These are phyloP conservation scores for Gracilaria vermiculophylla DNA, from an alignment of 23 red algal species.

Conservation along the genomic window DNA sequence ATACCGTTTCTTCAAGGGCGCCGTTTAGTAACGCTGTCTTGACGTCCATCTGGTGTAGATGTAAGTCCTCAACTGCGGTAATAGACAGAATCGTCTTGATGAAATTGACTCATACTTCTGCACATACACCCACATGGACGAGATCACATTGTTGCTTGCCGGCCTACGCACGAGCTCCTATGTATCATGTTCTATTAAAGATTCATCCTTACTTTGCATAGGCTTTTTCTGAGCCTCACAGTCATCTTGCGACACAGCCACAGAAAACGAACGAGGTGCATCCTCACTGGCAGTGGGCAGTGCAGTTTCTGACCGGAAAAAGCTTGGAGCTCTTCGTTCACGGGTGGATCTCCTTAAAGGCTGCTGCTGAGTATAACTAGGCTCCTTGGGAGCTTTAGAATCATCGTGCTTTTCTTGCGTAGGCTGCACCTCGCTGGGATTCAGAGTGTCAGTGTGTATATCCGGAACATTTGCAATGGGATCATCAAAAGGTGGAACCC, in stretches of 20 bases:
- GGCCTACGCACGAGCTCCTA: not conserved
- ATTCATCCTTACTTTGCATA: not conserved
- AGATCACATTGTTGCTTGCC: not conserved
- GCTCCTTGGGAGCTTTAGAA: too few species aligned
- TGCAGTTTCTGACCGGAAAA: not conserved
- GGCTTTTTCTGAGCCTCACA: conserved; percentile 1
- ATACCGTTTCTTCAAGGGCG: too few species aligned
- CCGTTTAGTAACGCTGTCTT: too few species aligned
- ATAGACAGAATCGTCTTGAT: too few species aligned
- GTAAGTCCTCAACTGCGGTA: too few species aligned
- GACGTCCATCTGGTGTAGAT: too few species aligned
- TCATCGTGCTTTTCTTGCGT: too few species aligned
- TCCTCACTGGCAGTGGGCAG: conserved; percentile 10
- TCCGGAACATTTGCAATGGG: too few species aligned
- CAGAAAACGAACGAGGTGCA: not conserved
- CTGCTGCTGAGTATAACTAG: not conserved
- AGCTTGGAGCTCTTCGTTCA: not conserved
- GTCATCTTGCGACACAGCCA: not conserved
- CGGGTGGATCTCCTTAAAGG: not conserved
- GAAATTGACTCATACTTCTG: conserved; percentile 19
- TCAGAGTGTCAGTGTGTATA: not conserved
- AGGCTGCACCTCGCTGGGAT: not conserved
- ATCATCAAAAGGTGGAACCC: too few species aligned
- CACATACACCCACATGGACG: conserved; percentile 10
- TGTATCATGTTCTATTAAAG: conserved; percentile 45